Evolutionary conservation across 2,329 filamentous ascomycete genomes (phyloP), one percentile per base, ranked within the genome.

Genomic region (Arthroderma sp.): DNA sequence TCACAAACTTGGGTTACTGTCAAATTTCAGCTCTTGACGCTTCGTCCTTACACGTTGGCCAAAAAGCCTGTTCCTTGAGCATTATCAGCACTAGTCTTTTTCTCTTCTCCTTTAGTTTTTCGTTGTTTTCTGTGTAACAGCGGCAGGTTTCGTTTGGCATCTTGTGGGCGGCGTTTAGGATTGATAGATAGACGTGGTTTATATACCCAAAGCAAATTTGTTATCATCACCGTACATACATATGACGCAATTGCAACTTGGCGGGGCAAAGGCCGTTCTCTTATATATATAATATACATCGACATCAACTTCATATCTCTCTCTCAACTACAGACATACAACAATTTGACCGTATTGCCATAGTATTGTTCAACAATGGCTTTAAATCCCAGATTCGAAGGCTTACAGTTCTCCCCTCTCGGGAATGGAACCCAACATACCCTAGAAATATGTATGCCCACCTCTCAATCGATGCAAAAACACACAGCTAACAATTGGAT

Each of bases 361-460:
- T 22, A 22, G 15, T 3, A 22, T 22, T 22, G 15, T 22, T 22
- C 15, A 22, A 22, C 15, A 43, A 80, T 80, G 76, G 70, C 76
- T 44, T 68, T 79, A 47, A 68, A 72, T 52, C 76, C 75, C 27
- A 75, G 72, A 53, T 79, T 77, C 58, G 68, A 69, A 4, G 76
- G 76, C 40, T 74, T 77, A 30, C 58, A 56, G 45, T 53, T 64
- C 43, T 48, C 51, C 10, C 45, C 53, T 30, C 48, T 45, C n/a
- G 47, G 44, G 22, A 46, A 54, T 7, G 46, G 54, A 29, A 53
- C 55, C 6, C 54, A 54, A 36, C 62, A 66, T 52, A 66, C 60
- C 0, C 54, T 66, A 38, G 63, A 66, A 52, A 33, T 66, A 6
- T 65, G 62, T 66, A 56, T 41, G 62, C 55, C 9, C 15, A n/a